Base-by-base conservation (phyloP, 176 grass and related monocot genomes). In the Musa itinerans region DNA sequence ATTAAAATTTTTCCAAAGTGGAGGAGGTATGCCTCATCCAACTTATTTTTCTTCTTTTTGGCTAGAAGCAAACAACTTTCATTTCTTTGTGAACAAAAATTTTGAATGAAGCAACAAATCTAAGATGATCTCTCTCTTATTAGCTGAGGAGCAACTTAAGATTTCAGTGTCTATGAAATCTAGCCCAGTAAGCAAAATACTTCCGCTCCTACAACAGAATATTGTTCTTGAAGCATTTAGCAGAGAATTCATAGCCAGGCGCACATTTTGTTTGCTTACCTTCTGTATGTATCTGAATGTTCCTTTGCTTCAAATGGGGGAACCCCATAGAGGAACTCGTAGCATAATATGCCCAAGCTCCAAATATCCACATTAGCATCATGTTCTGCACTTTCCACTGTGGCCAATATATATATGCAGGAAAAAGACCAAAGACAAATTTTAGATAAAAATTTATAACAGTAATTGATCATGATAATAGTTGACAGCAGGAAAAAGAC, bases 241-340 rank as follows among this genome's bases (percentile, higher is more conserved):
- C 62, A 64, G 8, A 22, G 62, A 23, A 64, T 22, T 24, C 9
- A 65, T 27, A 65, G 11, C 23, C 10, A 1, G 23, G 17, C 4
- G 17, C 4, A 50, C 6, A 20, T 10, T 5, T 51, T 8, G 27
- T 70, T 70, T 70, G 22, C 17, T 79, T 87, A 99, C 96, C 91
- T 99, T 73, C 88, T 74, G 26, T 99, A 99, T 22, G 96, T 99
- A 57, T 99, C 89, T 0, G 96, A 95, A 13, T 99, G 91, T 23
- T 99, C 91, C 71, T 99, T 99, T 13, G 96, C 96, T 79, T 99
- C 96, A 80, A 99, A 99, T 74, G 96, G 91, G 11, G 96, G 96
- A 54, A 86, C 70, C 0, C 91, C 96, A 27, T 89, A 99, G 29
- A 99, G 91, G 53, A 95, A 99, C 56, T 99, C 96, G 11, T 92